Conservation (phyloP, 495 filamentous ascomycete species). For the Poronia punctata region DNA sequence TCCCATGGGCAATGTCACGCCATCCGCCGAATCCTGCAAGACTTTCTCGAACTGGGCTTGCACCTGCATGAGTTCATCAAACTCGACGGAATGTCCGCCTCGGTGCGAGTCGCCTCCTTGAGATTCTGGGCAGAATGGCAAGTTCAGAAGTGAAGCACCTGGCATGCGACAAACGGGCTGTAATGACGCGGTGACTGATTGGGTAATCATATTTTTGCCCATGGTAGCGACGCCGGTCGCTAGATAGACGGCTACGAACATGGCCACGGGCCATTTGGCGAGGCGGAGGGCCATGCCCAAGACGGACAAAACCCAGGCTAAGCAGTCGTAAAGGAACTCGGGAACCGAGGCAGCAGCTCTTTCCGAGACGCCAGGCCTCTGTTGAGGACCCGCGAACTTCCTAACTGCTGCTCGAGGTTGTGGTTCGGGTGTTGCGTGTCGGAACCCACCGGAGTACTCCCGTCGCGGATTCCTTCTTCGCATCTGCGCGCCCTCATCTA, state of each 20-base stretch:
- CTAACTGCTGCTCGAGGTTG: neutral
- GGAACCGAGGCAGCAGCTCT: conserved; percentile 19
- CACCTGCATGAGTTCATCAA: conserved; percentile 58
- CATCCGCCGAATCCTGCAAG: conserved; percentile 49
- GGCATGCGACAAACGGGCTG: conserved; percentile 61
- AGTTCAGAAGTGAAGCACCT: conserved; percentile 46
- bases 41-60: conserved; percentile 62
- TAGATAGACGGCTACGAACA: conserved; percentile 46
- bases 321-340: conserved; percentile 22
- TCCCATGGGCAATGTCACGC: conserved; percentile 55
- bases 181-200: conserved; percentile 42
- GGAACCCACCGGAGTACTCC: neutral
- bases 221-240: conserved; percentile 41
- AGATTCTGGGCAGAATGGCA: conserved; percentile 51
- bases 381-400: neutral
- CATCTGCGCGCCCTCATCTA: conserved; percentile 12
- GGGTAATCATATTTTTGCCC: conserved; percentile 44
- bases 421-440: neutral
- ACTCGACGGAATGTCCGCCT: conserved; percentile 41
- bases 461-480: conserved; percentile 18
- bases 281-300: conserved; percentile 41
- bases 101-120: conserved; percentile 1
- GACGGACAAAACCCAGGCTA: conserved; percentile 43
- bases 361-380: conserved; percentile 9
- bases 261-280: conserved; percentile 49